A percentile compares a stretch with the other conserved stretches of the same genome.
Conservation (phyloP, 805 yeast species). For the Priceomyces castillae region DNA sequence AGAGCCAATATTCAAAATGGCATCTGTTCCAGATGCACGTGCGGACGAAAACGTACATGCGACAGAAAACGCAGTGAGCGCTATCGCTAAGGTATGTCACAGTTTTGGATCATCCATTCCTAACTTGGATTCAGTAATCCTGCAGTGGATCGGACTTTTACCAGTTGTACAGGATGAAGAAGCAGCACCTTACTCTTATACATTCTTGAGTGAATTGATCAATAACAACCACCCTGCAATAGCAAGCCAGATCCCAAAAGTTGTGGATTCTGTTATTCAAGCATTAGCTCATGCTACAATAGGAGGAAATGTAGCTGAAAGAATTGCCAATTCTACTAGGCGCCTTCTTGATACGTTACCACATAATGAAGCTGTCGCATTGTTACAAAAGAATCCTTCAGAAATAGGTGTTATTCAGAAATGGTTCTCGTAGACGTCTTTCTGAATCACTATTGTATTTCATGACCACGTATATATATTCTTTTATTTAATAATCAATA, state of each 20-base stretch:
- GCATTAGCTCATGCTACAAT: conserved; percentile 70
- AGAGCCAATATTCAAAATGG: conserved; percentile 70
- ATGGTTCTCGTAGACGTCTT: conserved; percentile 44
- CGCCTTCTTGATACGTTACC: conserved; percentile 63
- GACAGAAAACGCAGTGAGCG: conserved; percentile 79
- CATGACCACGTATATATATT: neutral
- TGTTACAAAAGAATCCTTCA: conserved; percentile 61
- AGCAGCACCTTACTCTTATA: conserved; percentile 83
- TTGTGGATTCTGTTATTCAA: conserved; percentile 67
- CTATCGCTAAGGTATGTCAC: conserved; percentile 82
- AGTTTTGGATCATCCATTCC: conserved; percentile 58
- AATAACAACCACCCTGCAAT: conserved; percentile 60
- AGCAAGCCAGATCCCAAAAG: conserved; percentile 52
- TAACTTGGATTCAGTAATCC: conserved; percentile 58
- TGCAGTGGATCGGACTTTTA: conserved; percentile 75
- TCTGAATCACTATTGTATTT: neutral
- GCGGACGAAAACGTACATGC: conserved; percentile 83
- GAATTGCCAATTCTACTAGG: conserved; percentile 61
- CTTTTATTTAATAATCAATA: conserved; percentile 1
- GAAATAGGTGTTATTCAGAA: conserved; percentile 60
- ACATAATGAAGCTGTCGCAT: conserved; percentile 61
- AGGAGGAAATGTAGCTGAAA: conserved; percentile 68
- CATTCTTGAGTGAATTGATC: conserved; percentile 69
- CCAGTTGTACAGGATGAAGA: conserved; percentile 84
- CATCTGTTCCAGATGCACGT: conserved; percentile 75